Evolutionary conservation across 768 basidiomycete species (phyloP), one percentile per base, ranked within the genome.

Genomic region (Suillus decipiens): DNA sequence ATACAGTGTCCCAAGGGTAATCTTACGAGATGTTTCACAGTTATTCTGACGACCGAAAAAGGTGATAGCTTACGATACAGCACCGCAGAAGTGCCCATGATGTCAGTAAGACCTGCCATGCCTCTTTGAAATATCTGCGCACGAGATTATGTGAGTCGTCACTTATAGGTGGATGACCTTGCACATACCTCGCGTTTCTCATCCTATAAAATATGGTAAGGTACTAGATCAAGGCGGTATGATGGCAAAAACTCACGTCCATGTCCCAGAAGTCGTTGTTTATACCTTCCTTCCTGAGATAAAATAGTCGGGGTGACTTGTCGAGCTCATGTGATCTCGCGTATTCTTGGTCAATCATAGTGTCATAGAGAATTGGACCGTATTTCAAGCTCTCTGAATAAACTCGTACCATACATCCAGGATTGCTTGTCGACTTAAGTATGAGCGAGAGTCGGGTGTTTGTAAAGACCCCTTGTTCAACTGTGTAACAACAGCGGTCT

Each of bases 361-460:
- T 58, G 41, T 72, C 73, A 37, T 64, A 73, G 39, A 76, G 36
- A 6, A 63, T 63, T 8, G 15, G 43, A 2, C 67, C 70, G 34
- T 62, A 68, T 50, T 60, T 61, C 11, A 62, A 55, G 10, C 61
- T 50, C 43, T 71, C 64, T 22, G 62, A 37, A 12, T 59, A 34
- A 19, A 67, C 42, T 9, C 55, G 59, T 1, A 62, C 58, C 8
- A 69, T 60, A 15, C 59, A 68, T 3, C 66, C 66, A 0, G 63
- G 14, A 34, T 62, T 47, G 24, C 59, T 69, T 36, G 9, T 58
- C 12, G 70, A 68, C 50, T 62, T 66, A 9, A 73, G 67, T 1
- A 72, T 53, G 10, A 75, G 68, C 2, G 76, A 77, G 33, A 76
- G 66, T 24, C 74, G 76, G 50, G 73, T 77, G 59, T 77, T 77